Percentiles rank a stretch among this genome's conserved stretches.
phyloP scores from a whole-genome alignment of 1,284 basidiomycete species.

The Schizopora paradoxa region DNA sequence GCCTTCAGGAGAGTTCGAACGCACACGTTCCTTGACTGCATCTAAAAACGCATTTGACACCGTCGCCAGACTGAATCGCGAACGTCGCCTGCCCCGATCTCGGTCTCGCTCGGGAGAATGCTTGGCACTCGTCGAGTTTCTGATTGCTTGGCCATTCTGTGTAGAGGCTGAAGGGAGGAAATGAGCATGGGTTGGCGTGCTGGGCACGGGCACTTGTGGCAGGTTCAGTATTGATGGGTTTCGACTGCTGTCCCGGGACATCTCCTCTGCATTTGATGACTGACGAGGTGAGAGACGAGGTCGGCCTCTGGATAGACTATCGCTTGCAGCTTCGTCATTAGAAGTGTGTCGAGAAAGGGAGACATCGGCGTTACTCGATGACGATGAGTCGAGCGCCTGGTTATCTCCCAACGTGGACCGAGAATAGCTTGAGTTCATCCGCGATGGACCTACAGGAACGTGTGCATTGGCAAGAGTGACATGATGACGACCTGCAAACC shows the following conservation, averaged over 20 bases:
- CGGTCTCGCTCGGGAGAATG: constrained; percentile 3
- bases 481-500: no score
- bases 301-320: constrained; percentile 13
- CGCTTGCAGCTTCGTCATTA: constrained; percentile 1
- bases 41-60: constrained; percentile 34
- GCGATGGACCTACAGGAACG: no score
- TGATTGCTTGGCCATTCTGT: no score
- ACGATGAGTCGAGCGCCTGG: constrained; percentile 10
- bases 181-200: constrained; percentile 2
- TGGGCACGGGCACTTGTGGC: not conserved
- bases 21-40: constrained; percentile 37
- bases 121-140: not conserved
- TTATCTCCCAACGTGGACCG: no score
- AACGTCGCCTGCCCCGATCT: constrained; percentile 30
- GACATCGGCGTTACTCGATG: constrained; percentile 9
- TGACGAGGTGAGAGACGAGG: not conserved
- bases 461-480: no score
- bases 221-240: not conserved
- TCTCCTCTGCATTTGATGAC: not conserved
- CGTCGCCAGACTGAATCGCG: constrained; percentile 35
- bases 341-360: constrained; percentile 13
- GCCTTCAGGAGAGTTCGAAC: constrained; percentile 34
- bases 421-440: no score
- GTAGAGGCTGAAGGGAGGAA: constrained; percentile 6
- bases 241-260: not conserved